phyloP scores from a whole-genome alignment of 495 filamentous ascomycete species.

The Podospora pseudoanserina region DNA sequence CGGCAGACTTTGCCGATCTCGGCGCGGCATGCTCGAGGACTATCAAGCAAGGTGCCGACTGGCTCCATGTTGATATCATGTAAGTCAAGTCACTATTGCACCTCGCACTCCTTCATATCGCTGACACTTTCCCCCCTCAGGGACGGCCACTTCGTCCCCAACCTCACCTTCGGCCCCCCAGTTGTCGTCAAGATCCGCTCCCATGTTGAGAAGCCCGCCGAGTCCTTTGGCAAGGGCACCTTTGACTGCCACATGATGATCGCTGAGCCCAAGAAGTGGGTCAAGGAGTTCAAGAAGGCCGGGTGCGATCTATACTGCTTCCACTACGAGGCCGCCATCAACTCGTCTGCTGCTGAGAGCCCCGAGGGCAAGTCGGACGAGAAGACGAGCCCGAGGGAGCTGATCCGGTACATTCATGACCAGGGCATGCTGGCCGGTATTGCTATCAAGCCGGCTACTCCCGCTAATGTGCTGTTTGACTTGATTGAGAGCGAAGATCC shows the following conservation, averaged over 20 bases:
- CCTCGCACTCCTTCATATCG: background rate
- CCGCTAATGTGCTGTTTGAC: conserved; percentile 86
- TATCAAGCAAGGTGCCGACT: conserved; percentile 80
- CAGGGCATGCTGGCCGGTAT: conserved; percentile 87
- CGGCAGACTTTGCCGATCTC: conserved; percentile 87
- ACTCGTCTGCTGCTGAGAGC: conserved; percentile 73
- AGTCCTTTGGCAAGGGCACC: conserved; percentile 68
- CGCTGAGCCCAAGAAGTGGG: conserved; percentile 98
- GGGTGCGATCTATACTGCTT: conserved; percentile 99
- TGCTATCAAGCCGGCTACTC: conserved; percentile 90
- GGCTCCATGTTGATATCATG: conserved; percentile 91
- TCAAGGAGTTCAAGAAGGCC: conserved; percentile 85
- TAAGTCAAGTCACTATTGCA: conserved; percentile 25
- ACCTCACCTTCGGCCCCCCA: conserved; percentile 92
- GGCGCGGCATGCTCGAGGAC: conserved; percentile 78
- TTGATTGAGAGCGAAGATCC: conserved; percentile 68
- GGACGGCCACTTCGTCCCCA: conserved; percentile 97
- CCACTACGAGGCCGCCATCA: conserved; percentile 94
- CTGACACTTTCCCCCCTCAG: conserved; percentile 20
- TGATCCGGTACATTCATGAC: conserved; percentile 87
- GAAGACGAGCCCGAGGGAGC: conserved; percentile 72
- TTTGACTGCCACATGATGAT: conserved; percentile 99
- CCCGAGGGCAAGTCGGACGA: conserved; percentile 62
- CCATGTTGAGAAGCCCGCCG: conserved; percentile 60
- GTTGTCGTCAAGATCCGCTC: conserved; percentile 89